A percentile compares a stretch with the other conserved stretches of the same genome.
phyloP scores from a whole-genome alignment of 2,329 filamentous ascomycete genomes.

The Fusarium dlaminii region DNA sequence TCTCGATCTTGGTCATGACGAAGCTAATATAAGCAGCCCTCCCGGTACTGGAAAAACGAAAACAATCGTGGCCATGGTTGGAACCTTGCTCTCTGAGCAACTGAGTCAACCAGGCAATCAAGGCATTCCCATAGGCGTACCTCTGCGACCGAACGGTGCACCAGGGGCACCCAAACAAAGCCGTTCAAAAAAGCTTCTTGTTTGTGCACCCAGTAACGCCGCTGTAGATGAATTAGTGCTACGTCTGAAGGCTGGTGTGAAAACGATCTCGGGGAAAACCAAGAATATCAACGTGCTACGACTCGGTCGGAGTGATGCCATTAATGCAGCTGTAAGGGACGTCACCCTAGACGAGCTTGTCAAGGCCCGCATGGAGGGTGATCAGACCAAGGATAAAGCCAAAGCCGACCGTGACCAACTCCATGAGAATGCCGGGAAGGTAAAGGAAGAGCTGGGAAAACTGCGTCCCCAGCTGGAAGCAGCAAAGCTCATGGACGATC shows the following conservation, averaged over 20 bases:
- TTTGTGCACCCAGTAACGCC: constrained; percentile 98
- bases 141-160: constrained; percentile 42
- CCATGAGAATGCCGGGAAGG: constrained; percentile 71
- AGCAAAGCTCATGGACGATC: constrained; percentile 65
- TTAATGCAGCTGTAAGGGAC: constrained; percentile 88
- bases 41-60: constrained; percentile 99
- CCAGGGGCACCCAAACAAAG: constrained; percentile 40
- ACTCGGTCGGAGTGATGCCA: constrained; percentile 88
- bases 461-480: constrained; percentile 78
- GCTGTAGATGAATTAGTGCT: constrained; percentile 96
- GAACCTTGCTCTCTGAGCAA: constrained; percentile 68
- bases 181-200: constrained; percentile 81
- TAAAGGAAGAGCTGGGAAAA: constrained; percentile 79
- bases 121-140: constrained; percentile 46
- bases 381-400: constrained; percentile 66
- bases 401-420: constrained; percentile 66
- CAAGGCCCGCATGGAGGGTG: constrained; percentile 72
- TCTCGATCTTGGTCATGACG: not conserved
- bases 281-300: constrained; percentile 89
- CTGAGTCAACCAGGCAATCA: constrained; percentile 47
- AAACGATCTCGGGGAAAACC: constrained; percentile 74
- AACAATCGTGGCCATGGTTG: constrained; percentile 96
- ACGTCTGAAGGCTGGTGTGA: constrained; percentile 88
- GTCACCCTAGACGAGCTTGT: constrained; percentile 95
- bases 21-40: constrained; percentile 65